phyloP scores from a whole-genome alignment of 371 early-diverging fungal genomes.

The Batkoa obscura region DNA sequence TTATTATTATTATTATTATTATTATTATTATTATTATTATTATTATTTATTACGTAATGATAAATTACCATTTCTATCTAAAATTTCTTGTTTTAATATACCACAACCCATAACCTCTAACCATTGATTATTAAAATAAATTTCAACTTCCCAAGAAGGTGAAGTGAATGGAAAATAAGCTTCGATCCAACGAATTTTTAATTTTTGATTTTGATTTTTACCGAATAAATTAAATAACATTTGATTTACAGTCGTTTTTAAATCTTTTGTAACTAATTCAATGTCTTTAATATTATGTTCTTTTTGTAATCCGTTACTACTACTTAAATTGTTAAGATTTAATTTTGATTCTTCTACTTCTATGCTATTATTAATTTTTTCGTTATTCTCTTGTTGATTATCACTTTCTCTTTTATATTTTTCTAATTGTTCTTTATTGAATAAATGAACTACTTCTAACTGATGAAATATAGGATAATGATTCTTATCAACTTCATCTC shows the following conservation, averaged over 20 bases:
- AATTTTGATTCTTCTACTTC: background rate
- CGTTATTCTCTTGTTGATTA: background rate
- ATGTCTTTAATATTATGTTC: constrained; percentile 28
- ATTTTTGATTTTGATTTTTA: constrained; percentile 12
- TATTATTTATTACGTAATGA: no score
- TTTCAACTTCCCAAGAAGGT: constrained; percentile 94
- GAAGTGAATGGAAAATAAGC: constrained; percentile 90
- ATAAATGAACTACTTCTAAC: constrained; percentile 73
- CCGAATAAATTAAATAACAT: constrained; percentile 54
- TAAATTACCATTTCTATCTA: constrained; percentile 23
- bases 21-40: no score
- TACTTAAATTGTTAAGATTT: background rate
- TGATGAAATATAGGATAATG: constrained; percentile 98
- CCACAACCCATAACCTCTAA: constrained; percentile 91
- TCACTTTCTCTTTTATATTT: background rate
- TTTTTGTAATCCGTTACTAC: constrained; percentile 28
- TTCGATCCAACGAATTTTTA: constrained; percentile 88
- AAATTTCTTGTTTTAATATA: constrained; percentile 64
- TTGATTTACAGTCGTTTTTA: constrained; percentile 59
- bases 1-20: no score
- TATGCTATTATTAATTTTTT: no score
- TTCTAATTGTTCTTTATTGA: constrained; percentile 6
- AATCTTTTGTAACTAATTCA: constrained; percentile 33
- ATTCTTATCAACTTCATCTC: constrained; percentile 87
- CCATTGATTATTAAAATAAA: constrained; percentile 83